Evolutionary conservation across 345 rosid species (phyloP), one percentile per base, ranked within the genome.

Genomic region (Stellera chamaejasme): DNA sequence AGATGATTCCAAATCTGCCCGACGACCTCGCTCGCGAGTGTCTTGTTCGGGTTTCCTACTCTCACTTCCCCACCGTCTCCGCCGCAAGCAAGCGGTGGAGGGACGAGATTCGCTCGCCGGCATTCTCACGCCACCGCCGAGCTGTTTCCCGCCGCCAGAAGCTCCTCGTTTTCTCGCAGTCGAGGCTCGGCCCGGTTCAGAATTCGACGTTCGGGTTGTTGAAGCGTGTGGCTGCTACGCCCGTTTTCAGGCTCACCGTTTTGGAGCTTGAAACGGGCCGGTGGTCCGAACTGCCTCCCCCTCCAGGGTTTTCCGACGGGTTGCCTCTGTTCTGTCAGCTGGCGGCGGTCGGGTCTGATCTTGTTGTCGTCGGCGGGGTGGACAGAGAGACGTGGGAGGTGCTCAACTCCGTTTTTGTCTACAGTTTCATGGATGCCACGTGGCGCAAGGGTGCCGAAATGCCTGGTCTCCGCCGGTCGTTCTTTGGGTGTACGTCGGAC

Each of bases 281-380:
- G 7, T 86, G 88, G 87, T 60, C 41, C 12, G 81, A 81, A 48
- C 58, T 84, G 61, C 95, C 85, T 14, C 77, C 82, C 53, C 23
- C 72, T 41, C 85, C 88, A 3, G 79, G 67, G 45, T 70, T 63
- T 52, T 13, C 77, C 12, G 39, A 56, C 11, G 83, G 83, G 13
- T 53, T 86, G 48, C 96, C 93, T 9, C 50, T 82, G 81, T 92
- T 82, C 26, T 84, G 94, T 55, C 80, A 61, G 48, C 11, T 92
- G 10, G 82, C 65, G 0, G 66, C 82, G 0, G 78, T 74, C 23
- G 91, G 95, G 32, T 74, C 80, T 64, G 77, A 78, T 43, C 77
- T 92, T 58, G 72, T 88, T n/a, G 75, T 82, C 32, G 43, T 88
- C 66, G 98, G 97, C 9, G 98, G 98, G 77, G 56, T 86, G 63